Conservation (phyloP, 495 filamentous ascomycete genomes). For the Penicillium soppii region DNA sequence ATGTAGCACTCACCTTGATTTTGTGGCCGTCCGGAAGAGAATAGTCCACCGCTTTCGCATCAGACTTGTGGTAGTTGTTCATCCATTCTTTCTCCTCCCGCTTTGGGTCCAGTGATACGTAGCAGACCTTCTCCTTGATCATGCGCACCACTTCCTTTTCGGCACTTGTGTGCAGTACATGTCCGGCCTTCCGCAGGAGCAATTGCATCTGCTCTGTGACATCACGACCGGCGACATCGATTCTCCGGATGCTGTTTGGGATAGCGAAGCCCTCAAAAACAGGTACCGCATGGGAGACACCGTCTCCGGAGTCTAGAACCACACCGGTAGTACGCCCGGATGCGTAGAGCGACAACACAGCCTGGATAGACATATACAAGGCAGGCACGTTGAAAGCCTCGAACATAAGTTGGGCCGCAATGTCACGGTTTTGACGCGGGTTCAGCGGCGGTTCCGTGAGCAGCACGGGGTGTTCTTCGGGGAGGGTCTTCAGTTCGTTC, state of each 20-base stretch:
- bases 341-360: slow-evolving; percentile 93
- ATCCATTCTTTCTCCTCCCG: slow-evolving; percentile 96
- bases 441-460: slow-evolving; percentile 97
- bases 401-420: slow-evolving; percentile 95
- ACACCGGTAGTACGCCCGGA: slow-evolving; percentile 96
- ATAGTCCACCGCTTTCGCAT: slow-evolving; percentile 79
- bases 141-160: slow-evolving; percentile 96
- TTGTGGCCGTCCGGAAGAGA: slow-evolving; percentile 87
- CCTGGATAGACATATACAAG: slow-evolving; percentile 95
- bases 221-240: slow-evolving; percentile 97
- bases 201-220: slow-evolving; percentile 95
- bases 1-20: slow-evolving; percentile 67
- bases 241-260: slow-evolving; percentile 87
- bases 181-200: slow-evolving; percentile 86
- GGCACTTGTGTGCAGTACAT: slow-evolving; percentile 94
- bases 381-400: slow-evolving; percentile 99
- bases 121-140: slow-evolving; percentile 93
- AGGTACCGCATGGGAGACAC: slow-evolving; percentile 95
- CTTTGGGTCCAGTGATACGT: slow-evolving; percentile 88
- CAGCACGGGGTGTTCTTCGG: slow-evolving; percentile 97
- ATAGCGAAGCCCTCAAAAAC: slow-evolving; percentile 98
- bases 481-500: slow-evolving; percentile 87
- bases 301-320: slow-evolving; percentile 92
- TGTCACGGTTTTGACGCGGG: slow-evolving; percentile 92
- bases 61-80: slow-evolving; percentile 50